Evolutionary conservation across 1,284 basidiomycete genomes (phyloP).

Genomic region (Boletus smithii): DNA sequence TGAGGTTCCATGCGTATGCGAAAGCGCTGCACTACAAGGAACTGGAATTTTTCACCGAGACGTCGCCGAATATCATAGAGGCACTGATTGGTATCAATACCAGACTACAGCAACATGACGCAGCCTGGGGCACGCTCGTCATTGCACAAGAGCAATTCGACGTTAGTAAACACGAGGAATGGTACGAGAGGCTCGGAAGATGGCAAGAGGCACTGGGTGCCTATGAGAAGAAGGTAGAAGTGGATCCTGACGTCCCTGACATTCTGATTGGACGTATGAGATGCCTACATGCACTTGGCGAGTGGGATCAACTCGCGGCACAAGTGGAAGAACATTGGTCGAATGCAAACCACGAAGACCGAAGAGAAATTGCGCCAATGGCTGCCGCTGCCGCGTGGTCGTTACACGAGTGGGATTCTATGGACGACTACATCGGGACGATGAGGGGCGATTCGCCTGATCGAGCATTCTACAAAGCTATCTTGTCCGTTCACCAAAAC

Average conservation of each 20-base stretch:
- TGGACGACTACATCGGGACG: conserved; percentile 96
- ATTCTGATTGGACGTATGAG: conserved; percentile 89
- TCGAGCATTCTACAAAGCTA: conserved; percentile 94
- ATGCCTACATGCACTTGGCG: conserved; percentile 94
- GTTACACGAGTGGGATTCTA: conserved; percentile 93
- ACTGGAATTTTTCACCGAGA: conserved; percentile 92
- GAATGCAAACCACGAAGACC: conserved; percentile 79
- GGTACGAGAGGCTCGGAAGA: conserved; percentile 95
- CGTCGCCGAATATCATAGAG: conserved; percentile 87
- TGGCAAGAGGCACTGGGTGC: conserved; percentile 94
- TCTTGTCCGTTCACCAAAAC: conserved; percentile 93
- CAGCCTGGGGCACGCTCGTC: conserved; percentile 91
- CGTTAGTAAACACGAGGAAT: conserved; percentile 88
- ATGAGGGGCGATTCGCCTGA: conserved; percentile 96
- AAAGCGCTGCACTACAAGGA: conserved; percentile 99
- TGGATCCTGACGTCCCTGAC: conserved; percentile 69
- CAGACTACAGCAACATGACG: conserved; percentile 94
- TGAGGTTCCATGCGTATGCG: conserved; percentile 93
- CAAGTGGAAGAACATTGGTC: conserved; percentile 91
- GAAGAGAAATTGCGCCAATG: conserved; percentile 91
- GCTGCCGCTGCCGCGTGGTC: conserved; percentile 98
- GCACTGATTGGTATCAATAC: conserved; percentile 97
- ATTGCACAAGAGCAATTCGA: conserved; percentile 86
- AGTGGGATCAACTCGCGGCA: conserved; percentile 91
- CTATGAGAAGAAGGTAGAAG: conserved; percentile 77